Conservation (phyloP, 169 alveolate genomes). For the Plasmodium coatneyi region DNA sequence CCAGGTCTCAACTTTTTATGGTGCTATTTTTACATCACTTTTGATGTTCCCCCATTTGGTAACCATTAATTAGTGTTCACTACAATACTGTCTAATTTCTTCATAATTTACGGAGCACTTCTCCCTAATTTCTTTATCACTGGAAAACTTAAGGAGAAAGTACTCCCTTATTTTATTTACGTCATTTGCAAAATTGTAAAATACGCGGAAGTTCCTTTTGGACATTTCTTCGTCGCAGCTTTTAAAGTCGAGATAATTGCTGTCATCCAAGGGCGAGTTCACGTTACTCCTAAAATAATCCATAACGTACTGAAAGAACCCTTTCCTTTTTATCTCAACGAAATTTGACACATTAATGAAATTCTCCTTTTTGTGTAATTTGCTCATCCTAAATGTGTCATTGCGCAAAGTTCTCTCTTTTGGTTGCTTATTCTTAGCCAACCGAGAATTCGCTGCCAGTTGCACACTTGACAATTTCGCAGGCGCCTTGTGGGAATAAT, state of each 20-base stretch:
- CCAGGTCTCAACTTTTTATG: not conserved
- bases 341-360: constrained; percentile 51
- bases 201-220: constrained; percentile 40
- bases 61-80: not conserved
- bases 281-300: constrained; percentile 24
- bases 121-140: constrained; percentile 34
- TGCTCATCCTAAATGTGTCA: constrained; percentile 5
- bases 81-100: constrained; percentile 52
- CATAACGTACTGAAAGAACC: constrained; percentile 51
- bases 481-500: constrained; percentile 6
- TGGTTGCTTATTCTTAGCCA: not conserved
- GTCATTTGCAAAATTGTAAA: constrained; percentile 38
- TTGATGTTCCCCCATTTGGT: not conserved
- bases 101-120: constrained; percentile 65
- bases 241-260: constrained; percentile 36
- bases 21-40: not conserved
- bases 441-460: constrained; percentile 1
- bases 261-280: constrained; percentile 9
- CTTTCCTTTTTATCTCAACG: constrained; percentile 27
- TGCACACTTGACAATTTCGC: constrained; percentile 50
- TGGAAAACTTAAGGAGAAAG: constrained; percentile 31
- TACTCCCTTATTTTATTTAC: constrained; percentile 41
- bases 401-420: not conserved
- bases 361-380: constrained; percentile 17
- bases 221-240: constrained; percentile 74